These are phyloP conservation scores for Crithidia fasciculata DNA, from an alignment of 208 protist species.

Conservation along the genomic window DNA sequence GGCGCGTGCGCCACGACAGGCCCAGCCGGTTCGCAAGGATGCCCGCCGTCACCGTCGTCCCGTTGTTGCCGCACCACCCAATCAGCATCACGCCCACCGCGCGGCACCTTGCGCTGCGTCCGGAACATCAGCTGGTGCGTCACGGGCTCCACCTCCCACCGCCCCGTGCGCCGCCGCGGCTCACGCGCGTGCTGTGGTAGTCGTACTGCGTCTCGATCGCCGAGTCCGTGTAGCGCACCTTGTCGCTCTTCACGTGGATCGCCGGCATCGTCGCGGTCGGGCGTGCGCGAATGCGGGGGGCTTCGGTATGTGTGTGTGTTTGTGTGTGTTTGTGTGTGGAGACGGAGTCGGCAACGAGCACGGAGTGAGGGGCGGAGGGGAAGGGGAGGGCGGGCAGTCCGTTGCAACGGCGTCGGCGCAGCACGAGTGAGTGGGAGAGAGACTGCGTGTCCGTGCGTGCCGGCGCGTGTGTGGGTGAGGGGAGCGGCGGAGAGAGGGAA, in stretches of 20 bases:
- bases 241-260: constrained; percentile 55
- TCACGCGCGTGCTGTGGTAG: constrained; percentile 85
- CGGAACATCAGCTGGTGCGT: constrained; percentile 79
- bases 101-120: constrained; percentile 88
- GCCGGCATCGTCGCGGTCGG: constrained; percentile 34
- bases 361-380: too few relatives aligned
- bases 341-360: too few relatives aligned
- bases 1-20: constrained; percentile 95
- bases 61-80: constrained; percentile 99
- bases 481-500: neutral
- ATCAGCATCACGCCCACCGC: constrained; percentile 95
- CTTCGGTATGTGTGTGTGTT: too few relatives aligned
- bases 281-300: too few relatives aligned
- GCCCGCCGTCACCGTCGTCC: constrained; percentile 97
- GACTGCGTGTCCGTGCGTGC: too few relatives aligned
- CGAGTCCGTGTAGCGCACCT: constrained; percentile 80
- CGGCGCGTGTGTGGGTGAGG: too few relatives aligned
- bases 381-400: too few relatives aligned
- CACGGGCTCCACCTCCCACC: constrained; percentile 76
- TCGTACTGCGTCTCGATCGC: constrained; percentile 82
- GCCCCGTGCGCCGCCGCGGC: constrained; percentile 36
- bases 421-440: too few relatives aligned
- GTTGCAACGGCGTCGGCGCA: too few relatives aligned
- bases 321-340: too few relatives aligned
- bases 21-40: constrained; percentile 96